phyloP scores from a whole-genome alignment of 176 grass and related monocot species.

The Triticum aestivum region IWGSC_CS_RefSeq_v2.1 NC_057798.1:81791199-81791698 shows the following conservation, averaged over 20 bases:
- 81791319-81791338: not conserved
- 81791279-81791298: not conserved
- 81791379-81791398: conserved; percentile 38
- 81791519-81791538: conserved; percentile 6
- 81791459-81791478: conserved; percentile 65
- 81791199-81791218: not conserved
- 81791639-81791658: conserved; percentile 71
- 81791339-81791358: not conserved
- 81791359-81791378: not conserved
- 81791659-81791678: conserved; percentile 65
- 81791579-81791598: conserved; percentile 69
- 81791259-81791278: not conserved
- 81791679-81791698: conserved; percentile 72
- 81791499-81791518: conserved; percentile 65
- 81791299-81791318: not conserved
- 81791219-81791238: not conserved
- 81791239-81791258: not conserved
- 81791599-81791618: conserved; percentile 43
- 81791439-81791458: conserved; percentile 52
- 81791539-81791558: conserved; percentile 48
- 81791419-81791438: conserved; percentile 65
- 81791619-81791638: conserved; percentile 43
- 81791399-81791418: conserved; percentile 56
- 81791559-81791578: conserved; percentile 60
- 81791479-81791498: conserved; percentile 67